Evolutionary conservation across 306 rosid genomes (phyloP), one percentile per base, ranked within the genome.

Genomic region (Prinsepia uniflora): DNA sequence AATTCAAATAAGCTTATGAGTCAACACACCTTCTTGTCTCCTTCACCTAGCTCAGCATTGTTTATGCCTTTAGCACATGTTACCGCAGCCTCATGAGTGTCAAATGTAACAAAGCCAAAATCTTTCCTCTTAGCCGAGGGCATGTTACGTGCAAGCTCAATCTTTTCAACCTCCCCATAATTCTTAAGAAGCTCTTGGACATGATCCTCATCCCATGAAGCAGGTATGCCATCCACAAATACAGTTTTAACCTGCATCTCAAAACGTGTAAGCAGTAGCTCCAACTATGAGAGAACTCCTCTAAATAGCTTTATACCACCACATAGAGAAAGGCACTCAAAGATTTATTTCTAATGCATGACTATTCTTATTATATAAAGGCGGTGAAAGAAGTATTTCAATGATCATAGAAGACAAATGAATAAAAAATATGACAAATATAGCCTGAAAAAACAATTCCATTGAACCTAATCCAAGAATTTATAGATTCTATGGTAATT

Each of bases 81-180:
- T 72, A 91, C 87, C 6, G 99, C 96, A 73, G 92, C 95, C 73
- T 86, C 96, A 70, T 89, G 96, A 44, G 97, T 75, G 80, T 84
- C 91, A 79, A 95, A 95, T 69, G 97, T 89, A 70, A 95, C 85
- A 86, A 95, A 95, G 53, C 99, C 99, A 75, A 91, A 95, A 80
- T 95, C 99, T 77, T 81, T 95, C 78, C 99, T 86, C 68, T 91
- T 94, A 10, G 97, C 99, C 36, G 96, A 89, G 34, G 99, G 96
- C 99, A 95, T 95, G 80, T 91, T 95, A 69, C 99, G 87, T 0
- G 99, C 97, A 75, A 95, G 96, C 74, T 89, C 96, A 79, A 91
- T 65, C 87, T 91, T 91, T 53, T 87, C 96, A 76, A 95, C 67
- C 70, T 80, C 86, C 13, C 97, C 99, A 80, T 83, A 89, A 52